These are phyloP conservation scores for Niebla homalea DNA, from an alignment of 495 filamentous ascomycete genomes.

Conservation along the genomic window DNA sequence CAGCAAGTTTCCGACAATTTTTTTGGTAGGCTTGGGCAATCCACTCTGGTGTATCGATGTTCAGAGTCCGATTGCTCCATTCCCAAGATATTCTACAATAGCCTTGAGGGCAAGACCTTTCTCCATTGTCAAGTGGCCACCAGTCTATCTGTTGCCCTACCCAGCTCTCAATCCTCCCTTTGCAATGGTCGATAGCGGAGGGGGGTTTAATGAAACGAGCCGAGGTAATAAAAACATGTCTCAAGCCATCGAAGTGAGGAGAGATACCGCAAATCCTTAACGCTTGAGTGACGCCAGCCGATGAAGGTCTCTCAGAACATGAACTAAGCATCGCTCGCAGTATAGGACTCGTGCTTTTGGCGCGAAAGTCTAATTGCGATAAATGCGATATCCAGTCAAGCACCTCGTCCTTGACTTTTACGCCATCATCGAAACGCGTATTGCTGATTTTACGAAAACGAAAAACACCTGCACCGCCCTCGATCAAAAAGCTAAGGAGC, in stretches of 20 bases:
- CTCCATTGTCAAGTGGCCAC: not conserved
- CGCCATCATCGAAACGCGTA: constrained; percentile 4
- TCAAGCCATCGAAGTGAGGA: not conserved
- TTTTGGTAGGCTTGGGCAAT: not conserved
- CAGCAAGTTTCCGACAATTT: not conserved
- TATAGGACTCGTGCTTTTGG: not conserved
- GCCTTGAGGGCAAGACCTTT: not conserved
- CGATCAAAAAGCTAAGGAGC: constrained; percentile 1
- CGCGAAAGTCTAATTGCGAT: not conserved
- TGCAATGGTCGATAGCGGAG: not conserved
- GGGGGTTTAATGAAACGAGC: not conserved
- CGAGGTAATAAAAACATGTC: not conserved
- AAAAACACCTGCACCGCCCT: not conserved
- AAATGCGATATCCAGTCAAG: not conserved
- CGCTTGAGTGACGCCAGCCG: not conserved
- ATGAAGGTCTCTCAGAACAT: not conserved
- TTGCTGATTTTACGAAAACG: constrained; percentile 1
- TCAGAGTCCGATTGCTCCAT: not conserved
- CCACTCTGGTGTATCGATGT: not conserved
- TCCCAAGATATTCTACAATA: not conserved
- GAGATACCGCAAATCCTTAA: not conserved
- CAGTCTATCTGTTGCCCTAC: not conserved
- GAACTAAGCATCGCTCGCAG: constrained; percentile 1
- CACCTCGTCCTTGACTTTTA: not conserved
- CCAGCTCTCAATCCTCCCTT: not conserved